Evolutionary conservation across 495 filamentous ascomycete genomes (phyloP), one percentile per base, ranked within the genome.

Genomic region (Poronia punctata): DNA sequence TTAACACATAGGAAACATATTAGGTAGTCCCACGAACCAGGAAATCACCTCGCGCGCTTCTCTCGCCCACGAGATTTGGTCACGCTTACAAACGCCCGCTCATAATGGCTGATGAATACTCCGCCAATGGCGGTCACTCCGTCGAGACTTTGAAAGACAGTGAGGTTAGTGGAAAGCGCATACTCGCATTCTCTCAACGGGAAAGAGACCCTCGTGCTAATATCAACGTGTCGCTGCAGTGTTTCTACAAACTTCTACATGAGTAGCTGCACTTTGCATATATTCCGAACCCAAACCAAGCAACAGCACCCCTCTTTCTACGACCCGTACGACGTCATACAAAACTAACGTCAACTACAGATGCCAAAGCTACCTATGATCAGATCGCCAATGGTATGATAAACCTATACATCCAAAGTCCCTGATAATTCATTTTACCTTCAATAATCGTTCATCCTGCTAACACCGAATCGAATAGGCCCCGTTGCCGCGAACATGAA

Each of bases 401-500:
- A 11, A 15, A 10, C n/a, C n/a, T n/a, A n/a, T n/a, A n/a, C 16
- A 33, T 34, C 25, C 27, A 5, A 26, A 3, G n/a, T n/a, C 9
- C 8, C 2, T 34, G 3, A 36, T 31, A 11, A 16, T 3, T 14
- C 43, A 2, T 14, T 16, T 37, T 5, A 8, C 21, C 5, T 20
- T 40, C 38, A 17, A 32, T 10, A 27, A 28, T 25, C 35, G 9
- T 33, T 19, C 29, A 17, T 35, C 43, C 37, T 49, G 43, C 54
- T 62, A 49, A 64, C 51, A 22, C 8, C 37, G 8, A 18, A 11
- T 25, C 25, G 37, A 18, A 29, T 52, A 88, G 87, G 83, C 40
- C 83, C 87, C 22, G 67, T 92, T 35, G 84, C 82, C 40, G 76
- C 88, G 61, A 84, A 78, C 51, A 74, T 87, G 60, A 84, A 83